Evolutionary conservation across 179 eudicot genomes (phyloP).

Genomic region (Sideroxylon spinosum): DNA sequence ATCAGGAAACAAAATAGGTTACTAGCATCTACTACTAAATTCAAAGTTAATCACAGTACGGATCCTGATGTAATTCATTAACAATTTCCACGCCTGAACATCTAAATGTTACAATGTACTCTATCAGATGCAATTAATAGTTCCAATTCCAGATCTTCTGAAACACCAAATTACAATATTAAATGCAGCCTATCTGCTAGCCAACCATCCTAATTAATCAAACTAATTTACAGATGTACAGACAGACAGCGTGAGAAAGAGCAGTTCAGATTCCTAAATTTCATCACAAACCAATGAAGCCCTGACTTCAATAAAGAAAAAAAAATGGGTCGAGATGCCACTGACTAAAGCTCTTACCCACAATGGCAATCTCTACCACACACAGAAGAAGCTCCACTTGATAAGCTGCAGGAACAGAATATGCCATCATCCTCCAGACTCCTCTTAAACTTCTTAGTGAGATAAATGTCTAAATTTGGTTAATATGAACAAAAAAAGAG

Average conservation of each 20-base stretch:
- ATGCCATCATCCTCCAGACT: constrained; percentile 94
- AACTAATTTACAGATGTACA: not conserved
- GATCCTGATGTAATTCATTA: not conserved
- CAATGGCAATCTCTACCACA: constrained; percentile 96
- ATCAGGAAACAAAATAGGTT: constrained; percentile 4
- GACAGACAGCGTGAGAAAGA: not conserved
- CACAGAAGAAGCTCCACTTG: constrained; percentile 52
- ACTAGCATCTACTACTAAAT: not conserved
- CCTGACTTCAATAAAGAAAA: not conserved
- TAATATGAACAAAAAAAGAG: constrained; percentile 24
- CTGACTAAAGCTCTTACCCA: constrained; percentile 50
- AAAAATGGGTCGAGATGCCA: not conserved
- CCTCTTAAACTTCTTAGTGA: constrained; percentile 69
- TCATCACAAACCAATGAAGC: not conserved
- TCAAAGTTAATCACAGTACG: not conserved
- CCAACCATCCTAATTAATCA: not conserved
- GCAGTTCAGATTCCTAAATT: constrained; percentile 1
- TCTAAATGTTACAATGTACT: not conserved
- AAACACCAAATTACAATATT: not conserved
- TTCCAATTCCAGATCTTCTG: too few species aligned
- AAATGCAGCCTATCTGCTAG: not conserved
- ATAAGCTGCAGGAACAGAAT: constrained; percentile 79
- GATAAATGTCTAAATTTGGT: constrained; percentile 70
- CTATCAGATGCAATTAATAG: too few species aligned
- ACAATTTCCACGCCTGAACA: not conserved